These are phyloP conservation scores for Diplocarpon rosae DNA, from an alignment of 2,329 filamentous ascomycete genomes.

Conservation along the genomic window DNA sequence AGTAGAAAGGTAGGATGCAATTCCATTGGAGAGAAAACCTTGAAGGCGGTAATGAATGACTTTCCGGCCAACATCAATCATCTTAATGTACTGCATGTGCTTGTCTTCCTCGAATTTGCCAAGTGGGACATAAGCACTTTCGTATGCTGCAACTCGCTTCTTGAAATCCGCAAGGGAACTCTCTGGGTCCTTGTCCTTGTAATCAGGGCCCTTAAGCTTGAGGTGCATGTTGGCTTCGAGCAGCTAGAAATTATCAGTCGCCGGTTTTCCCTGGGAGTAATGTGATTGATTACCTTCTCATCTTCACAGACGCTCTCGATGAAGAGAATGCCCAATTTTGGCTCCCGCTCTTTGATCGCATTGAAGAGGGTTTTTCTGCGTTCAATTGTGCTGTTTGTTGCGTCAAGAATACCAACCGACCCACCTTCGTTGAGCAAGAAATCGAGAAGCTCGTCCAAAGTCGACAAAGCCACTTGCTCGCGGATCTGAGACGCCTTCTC, in stretches of 20 bases:
- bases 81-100: conserved; percentile 86
- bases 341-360: conserved; percentile 70
- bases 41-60: conserved; percentile 81
- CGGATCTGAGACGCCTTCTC: conserved; percentile 69
- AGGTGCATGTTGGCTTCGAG: conserved; percentile 95
- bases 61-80: conserved; percentile 95
- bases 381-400: conserved; percentile 89
- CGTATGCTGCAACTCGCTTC: conserved; percentile 82
- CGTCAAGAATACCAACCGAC: conserved; percentile 89
- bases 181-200: conserved; percentile 82
- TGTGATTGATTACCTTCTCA: conserved; percentile 37
- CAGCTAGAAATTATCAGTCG: conserved; percentile 34
- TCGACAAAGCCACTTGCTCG: conserved; percentile 86
- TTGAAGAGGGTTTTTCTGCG: conserved; percentile 76
- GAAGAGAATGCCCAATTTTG: conserved; percentile 83
- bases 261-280: too few species aligned
- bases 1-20: conserved; percentile 89
- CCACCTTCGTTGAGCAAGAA: conserved; percentile 76
- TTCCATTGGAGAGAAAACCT: conserved; percentile 84
- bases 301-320: conserved; percentile 92
- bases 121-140: conserved; percentile 85
- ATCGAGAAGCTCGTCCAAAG: conserved; percentile 81
- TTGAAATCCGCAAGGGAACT: conserved; percentile 85
- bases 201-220: conserved; percentile 92
- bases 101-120: conserved; percentile 85